Evolutionary conservation across 306 rosid genomes (phyloP).

Genomic region (Castanea mollissima): DNA sequence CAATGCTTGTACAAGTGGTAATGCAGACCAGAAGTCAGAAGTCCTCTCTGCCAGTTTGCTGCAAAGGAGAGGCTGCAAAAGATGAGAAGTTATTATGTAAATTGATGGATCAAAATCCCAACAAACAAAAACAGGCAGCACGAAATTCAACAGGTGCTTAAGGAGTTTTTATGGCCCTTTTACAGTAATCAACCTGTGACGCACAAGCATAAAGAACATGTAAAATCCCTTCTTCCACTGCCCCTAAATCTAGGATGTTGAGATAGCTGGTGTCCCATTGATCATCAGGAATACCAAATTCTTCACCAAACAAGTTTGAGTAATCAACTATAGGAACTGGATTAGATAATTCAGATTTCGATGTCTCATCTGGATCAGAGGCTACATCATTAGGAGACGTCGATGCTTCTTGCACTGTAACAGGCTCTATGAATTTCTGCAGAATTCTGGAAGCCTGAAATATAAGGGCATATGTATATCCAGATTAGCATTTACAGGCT

Average conservation of each 20-base stretch:
- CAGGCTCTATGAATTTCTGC: constrained; percentile 69
- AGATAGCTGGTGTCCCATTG: constrained; percentile 76
- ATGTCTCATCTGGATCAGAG: constrained; percentile 46
- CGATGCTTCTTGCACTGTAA: constrained; percentile 46
- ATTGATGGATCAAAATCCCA: constrained; percentile 16
- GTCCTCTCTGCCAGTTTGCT: constrained; percentile 75
- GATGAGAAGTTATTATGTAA: constrained; percentile 33
- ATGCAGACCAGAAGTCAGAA: constrained; percentile 71
- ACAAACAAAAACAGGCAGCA: constrained; percentile 9
- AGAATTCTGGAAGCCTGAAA: constrained; percentile 79
- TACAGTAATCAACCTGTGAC: constrained; percentile 66
- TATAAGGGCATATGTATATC: constrained; percentile 21
- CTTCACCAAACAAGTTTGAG: constrained; percentile 84
- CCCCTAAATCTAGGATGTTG: constrained; percentile 72
- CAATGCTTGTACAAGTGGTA: constrained; percentile 85
- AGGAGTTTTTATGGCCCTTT: constrained; percentile 25
- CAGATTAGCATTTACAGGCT: constrained; percentile 15
- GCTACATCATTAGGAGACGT: constrained; percentile 47
- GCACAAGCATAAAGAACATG: constrained; percentile 91
- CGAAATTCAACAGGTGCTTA: constrained; percentile 4
- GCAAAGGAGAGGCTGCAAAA: constrained; percentile 82
- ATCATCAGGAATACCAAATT: constrained; percentile 66
- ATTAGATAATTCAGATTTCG: constrained; percentile 47
- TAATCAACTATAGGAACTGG: constrained; percentile 57
- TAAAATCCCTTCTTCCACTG: constrained; percentile 88